Evolutionary conservation across 371 early-diverging fungal genomes (phyloP).

Genomic region (Mucor irregularis): DNA sequence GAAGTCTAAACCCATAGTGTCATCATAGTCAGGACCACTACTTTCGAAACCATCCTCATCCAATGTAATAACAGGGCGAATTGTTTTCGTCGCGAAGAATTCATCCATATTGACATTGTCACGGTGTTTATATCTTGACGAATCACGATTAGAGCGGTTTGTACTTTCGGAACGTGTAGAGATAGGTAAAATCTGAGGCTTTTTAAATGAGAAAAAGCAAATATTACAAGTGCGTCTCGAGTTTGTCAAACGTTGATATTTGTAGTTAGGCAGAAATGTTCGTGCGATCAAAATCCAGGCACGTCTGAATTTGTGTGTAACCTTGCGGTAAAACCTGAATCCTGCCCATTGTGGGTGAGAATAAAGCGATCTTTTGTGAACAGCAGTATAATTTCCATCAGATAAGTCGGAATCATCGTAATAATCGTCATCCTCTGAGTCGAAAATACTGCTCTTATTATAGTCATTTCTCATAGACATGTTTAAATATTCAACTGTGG

Average conservation of each 20-base stretch:
- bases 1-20: conserved; percentile 42
- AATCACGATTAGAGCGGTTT: neutral
- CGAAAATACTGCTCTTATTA: neutral
- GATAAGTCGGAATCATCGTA: conserved; percentile 3
- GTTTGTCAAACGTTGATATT: conserved; percentile 7
- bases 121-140: neutral
- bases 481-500: conserved; percentile 55
- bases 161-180: neutral
- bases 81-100: conserved; percentile 41
- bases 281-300: conserved; percentile 8
- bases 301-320: conserved; percentile 15
- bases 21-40: conserved; percentile 23
- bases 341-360: neutral
- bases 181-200: neutral
- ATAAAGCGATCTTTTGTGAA: neutral
- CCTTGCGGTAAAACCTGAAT: neutral
- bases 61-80: conserved; percentile 27
- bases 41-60: conserved; percentile 6
- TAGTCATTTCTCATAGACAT: neutral
- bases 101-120: conserved; percentile 32
- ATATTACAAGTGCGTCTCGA: neutral
- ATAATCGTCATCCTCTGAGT: conserved; percentile 8
- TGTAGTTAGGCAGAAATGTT: conserved; percentile 7
- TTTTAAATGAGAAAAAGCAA: conserved; percentile 1
- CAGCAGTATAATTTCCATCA: neutral